A percentile compares a stretch with the other conserved stretches of the same genome.
These are phyloP conservation scores for Rhynchospora breviuscula DNA, from an alignment of 176 grass and related monocot genomes.

Conservation along the genomic window DNA sequence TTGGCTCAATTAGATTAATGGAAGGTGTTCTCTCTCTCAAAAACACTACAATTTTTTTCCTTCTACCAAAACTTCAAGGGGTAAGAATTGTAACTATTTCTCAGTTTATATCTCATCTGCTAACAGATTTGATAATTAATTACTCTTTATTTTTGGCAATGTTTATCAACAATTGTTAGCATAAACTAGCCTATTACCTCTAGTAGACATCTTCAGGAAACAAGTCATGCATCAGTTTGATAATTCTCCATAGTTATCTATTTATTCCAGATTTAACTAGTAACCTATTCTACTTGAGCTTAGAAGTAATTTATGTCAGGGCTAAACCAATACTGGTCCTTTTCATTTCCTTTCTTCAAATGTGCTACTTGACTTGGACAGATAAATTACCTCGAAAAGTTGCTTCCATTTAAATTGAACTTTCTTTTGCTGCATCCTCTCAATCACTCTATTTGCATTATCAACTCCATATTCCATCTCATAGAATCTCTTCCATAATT, in stretches of 20 bases:
- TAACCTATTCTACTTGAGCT: background rate
- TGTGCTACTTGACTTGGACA: background rate
- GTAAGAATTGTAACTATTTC: background rate
- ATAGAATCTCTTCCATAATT: conserved; percentile 47
- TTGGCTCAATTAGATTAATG: background rate
- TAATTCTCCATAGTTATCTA: background rate
- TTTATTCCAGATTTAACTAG: background rate
- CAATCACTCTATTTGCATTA: conserved; percentile 22
- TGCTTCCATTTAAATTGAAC: conserved; percentile 39
- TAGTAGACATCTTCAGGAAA: background rate
- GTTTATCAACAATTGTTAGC: background rate
- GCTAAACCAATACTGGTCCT: background rate
- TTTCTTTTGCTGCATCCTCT: conserved; percentile 36
- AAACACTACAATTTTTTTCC: background rate
- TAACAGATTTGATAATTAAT: background rate
- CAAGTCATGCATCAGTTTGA: background rate
- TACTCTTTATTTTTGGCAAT: background rate
- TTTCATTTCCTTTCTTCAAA: background rate
- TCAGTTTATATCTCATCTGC: background rate
- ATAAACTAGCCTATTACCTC: background rate
- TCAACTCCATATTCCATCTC: conserved; percentile 42
- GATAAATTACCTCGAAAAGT: conserved; percentile 30
- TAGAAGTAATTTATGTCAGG: background rate
- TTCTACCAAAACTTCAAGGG: background rate
- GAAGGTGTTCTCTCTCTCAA: background rate